Conservation (phyloP, 495 filamentous ascomycete species). For the Neurospora sp. region DNA sequence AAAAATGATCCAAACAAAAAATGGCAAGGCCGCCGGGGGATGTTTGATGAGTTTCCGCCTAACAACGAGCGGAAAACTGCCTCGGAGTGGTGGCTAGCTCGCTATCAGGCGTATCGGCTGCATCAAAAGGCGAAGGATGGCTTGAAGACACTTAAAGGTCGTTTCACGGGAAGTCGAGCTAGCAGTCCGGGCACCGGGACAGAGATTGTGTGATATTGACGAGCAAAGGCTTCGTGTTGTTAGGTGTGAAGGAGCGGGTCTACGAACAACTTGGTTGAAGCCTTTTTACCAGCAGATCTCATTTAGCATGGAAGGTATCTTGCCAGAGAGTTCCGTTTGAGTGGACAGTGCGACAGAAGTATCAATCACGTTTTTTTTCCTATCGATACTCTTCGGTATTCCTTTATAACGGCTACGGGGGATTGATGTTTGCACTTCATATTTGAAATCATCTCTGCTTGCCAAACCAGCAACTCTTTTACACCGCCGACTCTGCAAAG, state of each 20-base stretch:
- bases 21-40: not conserved
- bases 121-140: not conserved
- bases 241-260: not conserved
- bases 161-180: not conserved
- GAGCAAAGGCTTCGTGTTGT: not conserved
- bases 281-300: not conserved
- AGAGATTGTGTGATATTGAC: not conserved
- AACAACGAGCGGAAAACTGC: not conserved
- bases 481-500: constrained; percentile 23
- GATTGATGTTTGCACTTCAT: not conserved
- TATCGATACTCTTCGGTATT: not conserved
- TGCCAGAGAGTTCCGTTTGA: not conserved
- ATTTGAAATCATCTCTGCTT: not conserved
- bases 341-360: not conserved
- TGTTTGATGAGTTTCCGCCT: not conserved
- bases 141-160: accelerated
- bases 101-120: not conserved
- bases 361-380: not conserved
- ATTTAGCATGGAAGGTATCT: not conserved
- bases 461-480: not conserved
- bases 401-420: not conserved
- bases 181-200: not conserved
- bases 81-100: not conserved
- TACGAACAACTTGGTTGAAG: not conserved
- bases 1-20: not conserved